phyloP scores from a whole-genome alignment of 129 eudicot genomes.

The Ambrosia trifida region DNA sequence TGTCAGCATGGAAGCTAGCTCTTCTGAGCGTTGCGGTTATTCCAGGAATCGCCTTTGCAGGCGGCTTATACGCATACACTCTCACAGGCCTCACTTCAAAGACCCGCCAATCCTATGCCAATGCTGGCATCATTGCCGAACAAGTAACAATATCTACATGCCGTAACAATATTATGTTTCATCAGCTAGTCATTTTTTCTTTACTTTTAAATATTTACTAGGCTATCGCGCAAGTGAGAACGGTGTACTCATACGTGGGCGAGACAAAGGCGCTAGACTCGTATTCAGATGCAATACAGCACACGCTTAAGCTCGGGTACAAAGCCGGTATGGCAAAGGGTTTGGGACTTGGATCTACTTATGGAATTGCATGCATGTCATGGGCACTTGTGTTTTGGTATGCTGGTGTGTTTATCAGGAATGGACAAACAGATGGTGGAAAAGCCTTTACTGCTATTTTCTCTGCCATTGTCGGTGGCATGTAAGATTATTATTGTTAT shows the following conservation, averaged over 20 bases:
- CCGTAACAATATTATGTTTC: neutral
- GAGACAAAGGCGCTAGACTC: conserved; percentile 84
- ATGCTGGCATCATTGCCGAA: conserved; percentile 95
- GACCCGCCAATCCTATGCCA: conserved; percentile 95
- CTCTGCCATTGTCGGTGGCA: conserved; percentile 99
- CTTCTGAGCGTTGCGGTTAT: conserved; percentile 93
- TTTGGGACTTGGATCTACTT: conserved; percentile 90
- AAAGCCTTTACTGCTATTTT: conserved; percentile 94
- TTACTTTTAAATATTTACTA: conserved; percentile 22
- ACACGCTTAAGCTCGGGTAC: conserved; percentile 87
- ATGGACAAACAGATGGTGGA: conserved; percentile 97
- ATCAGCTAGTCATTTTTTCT: neutral
- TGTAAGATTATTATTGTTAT: conserved; percentile 57
- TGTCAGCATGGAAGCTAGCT: conserved; percentile 97
- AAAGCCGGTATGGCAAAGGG: conserved; percentile 99
- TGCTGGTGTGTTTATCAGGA: conserved; percentile 94
- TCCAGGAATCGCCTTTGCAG: conserved; percentile 99
- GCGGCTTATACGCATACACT: conserved; percentile 90
- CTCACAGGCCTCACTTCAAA: conserved; percentile 96
- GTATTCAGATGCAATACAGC: conserved; percentile 92
- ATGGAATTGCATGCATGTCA: conserved; percentile 99
- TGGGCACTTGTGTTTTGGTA: conserved; percentile 99
- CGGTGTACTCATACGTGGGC: conserved; percentile 92
- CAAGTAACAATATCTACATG: conserved; percentile 58
- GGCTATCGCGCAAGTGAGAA: conserved; percentile 98